These are phyloP conservation scores for Pilaira anomala DNA, from an alignment of 192 early-diverging fungal species.

Conservation along the genomic window DNA sequence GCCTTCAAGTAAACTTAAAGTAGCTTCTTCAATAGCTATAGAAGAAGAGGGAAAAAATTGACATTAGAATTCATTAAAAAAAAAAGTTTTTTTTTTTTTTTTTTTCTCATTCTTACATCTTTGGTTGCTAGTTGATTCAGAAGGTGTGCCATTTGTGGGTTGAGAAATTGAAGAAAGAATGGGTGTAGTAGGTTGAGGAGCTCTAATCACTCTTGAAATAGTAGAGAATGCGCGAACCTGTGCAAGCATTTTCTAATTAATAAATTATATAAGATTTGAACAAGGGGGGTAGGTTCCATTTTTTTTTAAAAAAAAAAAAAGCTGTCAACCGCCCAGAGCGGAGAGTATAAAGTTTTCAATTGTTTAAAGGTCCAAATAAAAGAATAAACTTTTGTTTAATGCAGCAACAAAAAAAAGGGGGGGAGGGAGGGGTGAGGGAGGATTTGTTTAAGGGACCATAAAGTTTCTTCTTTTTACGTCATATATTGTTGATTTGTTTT, in stretches of 20 bases:
- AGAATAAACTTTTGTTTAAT: too few species aligned
- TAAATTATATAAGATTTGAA: too few species aligned
- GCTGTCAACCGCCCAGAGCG: too few species aligned
- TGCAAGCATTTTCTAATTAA: constrained; percentile 4
- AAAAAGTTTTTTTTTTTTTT: background rate
- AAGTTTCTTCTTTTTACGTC: too few species aligned
- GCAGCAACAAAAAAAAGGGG: too few species aligned
- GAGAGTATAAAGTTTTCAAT: too few species aligned
- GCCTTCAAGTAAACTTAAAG: constrained; percentile 12
- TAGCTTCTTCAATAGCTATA: constrained; percentile 18
- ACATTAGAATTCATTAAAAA: background rate
- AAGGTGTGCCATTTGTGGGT: background rate
- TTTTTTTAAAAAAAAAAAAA: too few species aligned
- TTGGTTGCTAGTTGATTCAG: background rate
- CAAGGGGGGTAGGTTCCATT: too few species aligned
- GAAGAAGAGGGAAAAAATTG: background rate
- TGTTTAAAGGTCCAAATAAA: too few species aligned
- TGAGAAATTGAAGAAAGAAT: background rate
- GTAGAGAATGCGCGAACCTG: constrained; percentile 17
- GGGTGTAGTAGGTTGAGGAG: background rate
- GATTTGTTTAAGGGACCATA: too few species aligned
- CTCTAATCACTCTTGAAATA: constrained; percentile 11
- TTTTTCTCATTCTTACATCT: background rate
- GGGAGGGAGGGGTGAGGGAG: too few species aligned
- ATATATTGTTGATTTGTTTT: too few species aligned